Evolutionary conservation across 2,329 filamentous ascomycete genomes (phyloP), one percentile per base, ranked within the genome.

Genomic region (Colletotrichum eleusines): DNA sequence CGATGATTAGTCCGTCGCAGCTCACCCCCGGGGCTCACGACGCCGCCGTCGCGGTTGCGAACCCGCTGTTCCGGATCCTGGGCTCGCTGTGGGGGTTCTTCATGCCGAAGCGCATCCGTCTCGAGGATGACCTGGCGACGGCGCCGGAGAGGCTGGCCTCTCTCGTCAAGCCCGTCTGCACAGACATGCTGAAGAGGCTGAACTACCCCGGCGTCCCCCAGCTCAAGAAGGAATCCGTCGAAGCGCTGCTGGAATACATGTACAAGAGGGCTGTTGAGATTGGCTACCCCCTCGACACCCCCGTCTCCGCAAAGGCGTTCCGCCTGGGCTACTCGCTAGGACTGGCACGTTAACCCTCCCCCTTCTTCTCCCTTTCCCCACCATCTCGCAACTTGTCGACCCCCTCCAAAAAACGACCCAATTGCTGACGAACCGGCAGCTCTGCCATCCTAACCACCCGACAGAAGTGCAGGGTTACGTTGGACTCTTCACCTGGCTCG

Each of bases 401-500:
- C 18, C 14, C n/a, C 18, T 20, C 8, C 5, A 28, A 23, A 50
- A 46, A 31, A 50, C 35, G 59, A 73, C 48, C 38, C 16, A 40
- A 48, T 54, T 55, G 50, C 59, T 68, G 46, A 71, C 46, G 60
- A 44, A 20, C 38, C 40, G 26, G n/a, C 59, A 75, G 74, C 68
- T 75, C 31, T 73, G 74, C 31, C 74, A 75, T 48, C 74, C 74
- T 28, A 61, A 63, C 31, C 73, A 74, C 58, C 67, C 72, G 4
- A 53, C 73, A 12, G 54, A 64, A 11, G 68, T 74, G 12, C 74
- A 74, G 28, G 69, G 72, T 6, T 75, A 66, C n/a, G 74, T 75
- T 9, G 73, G 67, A 16, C 72, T 75, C 35, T 74, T 74, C 38
- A 75, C 74, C 6, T 74, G 74, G 73, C 66, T 75, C 26, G 74